These are phyloP conservation scores for Lepidium campestre DNA, from an alignment of 441 rosid species.

Conservation along the genomic window DNA sequence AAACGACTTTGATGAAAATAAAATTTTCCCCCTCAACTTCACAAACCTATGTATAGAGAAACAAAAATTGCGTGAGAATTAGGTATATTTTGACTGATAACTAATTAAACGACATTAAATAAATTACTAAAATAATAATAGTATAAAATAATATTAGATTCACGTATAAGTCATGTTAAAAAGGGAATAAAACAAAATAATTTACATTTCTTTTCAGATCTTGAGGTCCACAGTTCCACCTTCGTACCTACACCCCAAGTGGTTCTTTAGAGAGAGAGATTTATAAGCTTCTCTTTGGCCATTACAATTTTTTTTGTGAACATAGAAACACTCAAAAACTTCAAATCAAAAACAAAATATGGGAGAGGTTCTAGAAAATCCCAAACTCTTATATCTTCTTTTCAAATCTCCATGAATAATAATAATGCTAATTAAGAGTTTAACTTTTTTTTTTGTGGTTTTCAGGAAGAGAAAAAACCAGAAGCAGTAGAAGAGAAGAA, in stretches of 20 bases:
- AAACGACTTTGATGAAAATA: too few species aligned
- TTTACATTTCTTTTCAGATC: conserved; percentile 28
- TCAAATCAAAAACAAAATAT: conserved; percentile 20
- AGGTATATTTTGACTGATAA: conserved; percentile 14
- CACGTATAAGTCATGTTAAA: conserved; percentile 29
- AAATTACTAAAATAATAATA: not conserved
- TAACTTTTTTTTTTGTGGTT: not conserved
- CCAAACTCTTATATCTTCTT: conserved; percentile 20
- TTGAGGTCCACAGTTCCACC: conserved; percentile 32
- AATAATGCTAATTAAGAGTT: not conserved
- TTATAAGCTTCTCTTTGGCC: conserved; percentile 27
- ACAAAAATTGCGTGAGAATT: conserved; percentile 17
- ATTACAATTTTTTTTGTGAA: conserved; percentile 3
- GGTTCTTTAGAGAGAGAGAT: conserved; percentile 24
- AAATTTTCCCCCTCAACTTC: too few species aligned
- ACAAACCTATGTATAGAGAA: not conserved
- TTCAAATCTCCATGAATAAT: not conserved
- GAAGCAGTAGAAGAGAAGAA: conserved; percentile 39
- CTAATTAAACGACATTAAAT: not conserved
- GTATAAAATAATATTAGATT: not conserved
- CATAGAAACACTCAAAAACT: conserved; percentile 20
- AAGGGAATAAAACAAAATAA: conserved; percentile 16
- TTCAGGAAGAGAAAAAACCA: conserved; percentile 65
- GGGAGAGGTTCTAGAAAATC: conserved; percentile 55
- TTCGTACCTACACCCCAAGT: conserved; percentile 25